These are phyloP conservation scores for Nannochloropsis gaditana DNA, from an alignment of 108 stramenopile species.

Conservation along the genomic window DNA sequence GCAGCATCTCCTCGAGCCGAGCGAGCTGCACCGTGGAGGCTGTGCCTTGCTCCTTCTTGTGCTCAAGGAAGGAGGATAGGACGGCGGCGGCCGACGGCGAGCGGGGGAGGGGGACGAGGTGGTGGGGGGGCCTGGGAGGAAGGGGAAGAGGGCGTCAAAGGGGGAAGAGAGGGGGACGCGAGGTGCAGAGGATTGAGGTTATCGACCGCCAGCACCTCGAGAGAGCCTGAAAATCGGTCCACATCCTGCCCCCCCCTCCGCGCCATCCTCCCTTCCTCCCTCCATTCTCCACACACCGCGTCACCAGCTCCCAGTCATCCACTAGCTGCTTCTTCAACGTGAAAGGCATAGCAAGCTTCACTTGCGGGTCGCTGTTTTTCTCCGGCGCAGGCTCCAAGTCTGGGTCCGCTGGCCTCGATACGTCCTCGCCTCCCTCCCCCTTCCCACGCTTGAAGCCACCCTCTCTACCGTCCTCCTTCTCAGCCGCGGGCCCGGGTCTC, in stretches of 20 bases:
- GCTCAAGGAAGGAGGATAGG: not conserved
- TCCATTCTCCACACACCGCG: constrained; percentile 41
- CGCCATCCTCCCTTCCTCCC: not conserved
- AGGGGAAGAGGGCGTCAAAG: not conserved
- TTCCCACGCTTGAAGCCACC: constrained; percentile 15
- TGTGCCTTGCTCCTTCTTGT: not conserved
- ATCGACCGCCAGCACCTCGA: too few relatives aligned
- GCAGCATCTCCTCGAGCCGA: constrained; percentile 60
- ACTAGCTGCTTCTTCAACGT: constrained; percentile 54
- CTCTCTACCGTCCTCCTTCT: not conserved
- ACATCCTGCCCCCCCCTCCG: not conserved
- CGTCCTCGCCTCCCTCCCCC: not conserved
- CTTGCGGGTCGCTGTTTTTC: constrained; percentile 13
- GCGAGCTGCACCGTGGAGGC: constrained; percentile 26
- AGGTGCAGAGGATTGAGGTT: too few relatives aligned
- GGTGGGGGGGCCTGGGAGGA: not conserved
- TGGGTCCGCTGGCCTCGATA: not conserved
- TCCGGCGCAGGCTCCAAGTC: not conserved
- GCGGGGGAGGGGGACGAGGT: constrained; percentile 11
- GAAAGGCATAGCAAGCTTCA: constrained; percentile 49
- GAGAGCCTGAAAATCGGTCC: too few relatives aligned
- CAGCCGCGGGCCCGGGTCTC: not conserved
- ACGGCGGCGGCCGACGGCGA: not conserved
- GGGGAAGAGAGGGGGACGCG: not conserved
- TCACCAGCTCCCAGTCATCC: constrained; percentile 48